These are phyloP conservation scores for Xylaria arbuscula DNA, from an alignment of 2,329 filamentous ascomycete species.

Conservation along the genomic window DNA sequence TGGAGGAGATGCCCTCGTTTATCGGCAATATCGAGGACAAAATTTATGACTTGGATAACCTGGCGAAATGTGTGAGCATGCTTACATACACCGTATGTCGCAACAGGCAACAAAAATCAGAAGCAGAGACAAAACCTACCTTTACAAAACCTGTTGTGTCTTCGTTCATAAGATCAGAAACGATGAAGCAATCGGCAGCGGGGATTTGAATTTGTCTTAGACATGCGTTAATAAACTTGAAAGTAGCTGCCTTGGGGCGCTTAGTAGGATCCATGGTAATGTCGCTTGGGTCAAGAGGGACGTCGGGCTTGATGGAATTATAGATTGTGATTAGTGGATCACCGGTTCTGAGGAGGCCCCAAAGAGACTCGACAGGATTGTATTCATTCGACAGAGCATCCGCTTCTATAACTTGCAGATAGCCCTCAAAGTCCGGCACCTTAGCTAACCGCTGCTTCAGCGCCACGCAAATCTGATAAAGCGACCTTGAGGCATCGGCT, in stretches of 20 bases:
- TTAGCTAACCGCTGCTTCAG: constrained; percentile 83
- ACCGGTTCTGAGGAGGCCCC: constrained; percentile 86
- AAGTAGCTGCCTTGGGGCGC: constrained; percentile 85
- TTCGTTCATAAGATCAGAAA: constrained; percentile 89
- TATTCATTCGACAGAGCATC: constrained; percentile 71
- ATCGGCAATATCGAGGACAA: constrained; percentile 87
- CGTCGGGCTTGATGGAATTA: constrained; percentile 81
- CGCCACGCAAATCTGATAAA: constrained; percentile 94
- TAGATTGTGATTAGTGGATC: constrained; percentile 88
- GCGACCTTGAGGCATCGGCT: constrained; percentile 88
- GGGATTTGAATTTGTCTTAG: constrained; percentile 83
- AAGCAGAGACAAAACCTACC: constrained; percentile 58
- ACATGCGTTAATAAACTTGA: constrained; percentile 92
- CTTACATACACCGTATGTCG: background rate
- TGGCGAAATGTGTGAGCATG: constrained; percentile 48
- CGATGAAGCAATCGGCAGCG: constrained; percentile 86
- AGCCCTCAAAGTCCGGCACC: constrained; percentile 84
- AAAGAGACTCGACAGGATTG: constrained; percentile 90
- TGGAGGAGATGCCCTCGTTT: constrained; percentile 78
- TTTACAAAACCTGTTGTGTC: constrained; percentile 98
- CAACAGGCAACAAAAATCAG: background rate
- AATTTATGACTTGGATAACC: constrained; percentile 92
- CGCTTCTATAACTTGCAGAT: constrained; percentile 76
- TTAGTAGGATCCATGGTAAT: constrained; percentile 71
- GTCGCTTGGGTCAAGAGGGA: constrained; percentile 75